phyloP scores from a whole-genome alignment of 2,329 filamentous ascomycete genomes.

The Colletotrichum costaricense region DNA sequence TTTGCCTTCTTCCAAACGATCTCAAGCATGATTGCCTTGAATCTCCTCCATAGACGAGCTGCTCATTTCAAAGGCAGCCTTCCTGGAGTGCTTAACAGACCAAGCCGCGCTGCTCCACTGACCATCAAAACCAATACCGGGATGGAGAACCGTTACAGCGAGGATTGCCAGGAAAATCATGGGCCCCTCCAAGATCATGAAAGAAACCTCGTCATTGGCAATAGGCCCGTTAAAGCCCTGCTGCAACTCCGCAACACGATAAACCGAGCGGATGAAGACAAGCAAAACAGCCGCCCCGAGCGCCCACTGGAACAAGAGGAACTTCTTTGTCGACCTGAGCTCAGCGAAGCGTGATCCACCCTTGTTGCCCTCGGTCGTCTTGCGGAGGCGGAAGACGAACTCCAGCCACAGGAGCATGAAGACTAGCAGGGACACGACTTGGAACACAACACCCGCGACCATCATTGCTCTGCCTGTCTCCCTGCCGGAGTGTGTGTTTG shows the following conservation, averaged over 20 bases:
- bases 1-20: not conserved
- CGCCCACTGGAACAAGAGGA: conserved; percentile 22
- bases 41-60: not conserved
- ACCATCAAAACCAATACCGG: conserved; percentile 38
- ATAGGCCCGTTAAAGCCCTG: conserved; percentile 64
- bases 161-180: conserved; percentile 47
- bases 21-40: not conserved
- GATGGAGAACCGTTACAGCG: conserved; percentile 45
- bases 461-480: not conserved
- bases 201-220: conserved; percentile 56
- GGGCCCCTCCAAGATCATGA: conserved; percentile 58
- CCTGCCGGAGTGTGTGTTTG: not conserved
- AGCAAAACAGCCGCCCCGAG: conserved; percentile 59
- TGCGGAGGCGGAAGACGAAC: not conserved
- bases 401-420: not conserved
- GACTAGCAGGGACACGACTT: not conserved
- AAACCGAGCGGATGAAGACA: conserved; percentile 67
- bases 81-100: not conserved
- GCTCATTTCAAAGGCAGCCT: not conserved
- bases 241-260: conserved; percentile 67
- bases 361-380: not conserved
- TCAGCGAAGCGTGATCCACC: not conserved
- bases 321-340: not conserved
- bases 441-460: not conserved
- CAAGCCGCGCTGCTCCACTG: conserved; percentile 8